Evolutionary conservation across 139 green algal species (phyloP), one percentile per base, ranked within the genome.

Genomic region (Asterochloris sp.): DNA sequence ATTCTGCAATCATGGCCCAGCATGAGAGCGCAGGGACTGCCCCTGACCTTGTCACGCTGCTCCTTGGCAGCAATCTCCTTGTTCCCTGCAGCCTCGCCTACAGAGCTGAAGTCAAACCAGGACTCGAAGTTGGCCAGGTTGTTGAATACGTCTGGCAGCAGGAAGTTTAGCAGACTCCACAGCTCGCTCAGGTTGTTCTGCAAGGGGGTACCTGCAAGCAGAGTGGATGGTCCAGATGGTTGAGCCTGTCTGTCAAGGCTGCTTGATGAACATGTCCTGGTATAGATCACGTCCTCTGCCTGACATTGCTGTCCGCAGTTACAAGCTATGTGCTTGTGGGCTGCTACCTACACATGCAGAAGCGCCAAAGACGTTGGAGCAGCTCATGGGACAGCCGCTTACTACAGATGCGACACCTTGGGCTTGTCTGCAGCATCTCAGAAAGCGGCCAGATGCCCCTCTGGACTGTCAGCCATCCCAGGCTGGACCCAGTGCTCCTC

Each of bases 101-200:
- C 73, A 61, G 86, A 83, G 17, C 78, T 83, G 85, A 96, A 94
- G 84, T 97, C 95, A 85, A 98, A 99, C 94, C 96, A 98, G 13
- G 79, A 88, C 88, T 98, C 89, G 79, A 99, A 99, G 85, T 97
- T 89, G 6, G 87, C 84, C 63, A 98, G 86, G 73, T 81, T 90
- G 73, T 67, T 86, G 87, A 99, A 99, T 29, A 98, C 88, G 62
- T 98, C 89, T 10, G 97, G 95, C 83, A 99, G 91, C 80, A 99
- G 87, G 91, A 99, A 99, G 91, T 99, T 99, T 69, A 99, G 91
- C 74, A 99, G 90, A 29, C 89, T 96, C 97, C 97, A 99, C 79
- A 99, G 90, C 92, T 99, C 97, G 17, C 83, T 78, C 73, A 99
- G 91, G 88, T 98, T 98, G 93, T 99, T 99, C 88, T 99, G 97